Base-by-base conservation (phyloP, 495 filamentous ascomycete species). In the Neurospora sp. region DNA sequence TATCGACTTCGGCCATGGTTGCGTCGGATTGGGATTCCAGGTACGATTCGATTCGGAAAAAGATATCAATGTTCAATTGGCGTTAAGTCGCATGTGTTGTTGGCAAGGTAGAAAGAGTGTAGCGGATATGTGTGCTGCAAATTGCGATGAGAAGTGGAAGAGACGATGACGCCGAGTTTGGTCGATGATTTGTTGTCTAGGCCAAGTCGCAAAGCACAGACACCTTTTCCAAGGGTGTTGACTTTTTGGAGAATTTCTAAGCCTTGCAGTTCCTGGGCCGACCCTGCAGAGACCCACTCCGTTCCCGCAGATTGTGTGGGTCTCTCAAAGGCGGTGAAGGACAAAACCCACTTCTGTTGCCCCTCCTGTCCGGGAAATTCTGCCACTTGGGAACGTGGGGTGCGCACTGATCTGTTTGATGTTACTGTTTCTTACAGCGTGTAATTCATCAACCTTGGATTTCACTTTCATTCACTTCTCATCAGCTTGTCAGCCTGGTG, bases 321-420 rank as follows among this genome's bases (percentile, higher is more conserved):
- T 40, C 70, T 38, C 9, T 0, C 12, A 10, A 72, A 73, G 70
- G 74, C 77, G 76, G 77, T 75, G 71, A 76, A 40, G 0, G 53
- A 12, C 2, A 35, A 69, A 27, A 3, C 40, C 70, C 73, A 53
- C 72, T 22, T 69, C 70, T 71, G 10, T 40, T 75, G 73, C 77
- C 76, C 75, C 76, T 80, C 75, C 71, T 65, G 53, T 40, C 39
- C 68, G 68, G 22, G 69, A 72, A 80, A 79, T 81, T 81, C 77
- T 81, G 80, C 80, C 80, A 61, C 69, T 37, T 42, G 39, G 22
- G 16, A 48, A 78, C 76, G 79, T 80, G 79, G 79, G 79, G 79
- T 78, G 61, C 48, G 71, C 69, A 68, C 44, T 73, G 70, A 22
- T 35, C 6, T 22, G 20, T 69, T 53, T 71, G 53, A 65, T 65